Base-by-base conservation (phyloP, 2,329 filamentous ascomycete genomes). In the Fusarium sp. region DNA sequence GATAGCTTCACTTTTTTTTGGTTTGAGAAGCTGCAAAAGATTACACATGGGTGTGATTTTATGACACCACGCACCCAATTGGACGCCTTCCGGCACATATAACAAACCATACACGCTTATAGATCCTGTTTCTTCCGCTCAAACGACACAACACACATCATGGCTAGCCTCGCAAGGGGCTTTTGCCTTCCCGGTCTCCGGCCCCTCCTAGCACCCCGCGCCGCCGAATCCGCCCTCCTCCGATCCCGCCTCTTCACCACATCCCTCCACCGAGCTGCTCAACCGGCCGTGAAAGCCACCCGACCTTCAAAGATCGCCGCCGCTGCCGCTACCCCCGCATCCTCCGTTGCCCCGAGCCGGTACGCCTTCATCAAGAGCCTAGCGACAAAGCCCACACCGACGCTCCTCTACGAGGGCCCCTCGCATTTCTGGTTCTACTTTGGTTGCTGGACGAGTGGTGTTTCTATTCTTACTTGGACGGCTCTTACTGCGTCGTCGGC, bases 381-480 rank as follows among this genome's bases (percentile, higher is more conserved):
- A 40, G 88, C 89, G 16, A 83, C 84, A 67, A 88, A 89, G 71
- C 78, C 85, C n/a, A 82, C 85, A 2, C 86, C 88, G 6, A 90
- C 92, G 9, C 81, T 89, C 4, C 85, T 94, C 50, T 94, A 93
- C 84, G 86, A 91, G 76, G 88, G 89, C 2, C 90, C 90, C 16
- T 90, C 90, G 1, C 91, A 93, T 77, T 88, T 88, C 66, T 86
- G 87, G 82, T 92, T 91, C 80, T 87, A 92, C 71, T 79, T 89
- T 74, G 88, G 89, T 54, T 89, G 89, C 78, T 91, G 91, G 81
- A 80, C 83, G 16, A 87, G 89, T 29, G 88, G 88, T 3, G 69
- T 85, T 24, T 88, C 77, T 9, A 80, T 84, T 34, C 68, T 84
- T 20, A 66, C 74, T 1, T 84, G 83, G 83, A 82, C 82, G 6